Percentiles rank a stretch among this genome's conserved stretches.
Conservation (phyloP, 495 filamentous ascomycete species). For the Polyplosphaeria fusca region DNA sequence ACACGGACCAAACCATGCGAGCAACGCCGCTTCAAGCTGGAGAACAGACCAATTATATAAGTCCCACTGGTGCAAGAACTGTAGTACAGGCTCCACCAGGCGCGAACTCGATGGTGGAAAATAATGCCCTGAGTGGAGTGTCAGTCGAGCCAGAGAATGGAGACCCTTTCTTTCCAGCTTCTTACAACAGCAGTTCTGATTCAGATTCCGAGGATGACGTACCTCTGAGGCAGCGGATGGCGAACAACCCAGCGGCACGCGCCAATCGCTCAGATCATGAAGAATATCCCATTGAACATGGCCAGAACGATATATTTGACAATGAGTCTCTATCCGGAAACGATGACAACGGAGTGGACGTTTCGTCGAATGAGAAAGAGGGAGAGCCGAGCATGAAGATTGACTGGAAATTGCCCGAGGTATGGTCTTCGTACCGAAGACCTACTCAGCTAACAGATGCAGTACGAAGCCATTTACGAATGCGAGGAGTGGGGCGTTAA, state of each 20-base stretch:
- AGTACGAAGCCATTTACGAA: slow-evolving; percentile 6
- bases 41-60: no score
- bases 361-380: no score
- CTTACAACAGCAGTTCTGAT: no score
- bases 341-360: not conserved
- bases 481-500: no score
- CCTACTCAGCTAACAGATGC: not conserved
- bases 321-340: not conserved
- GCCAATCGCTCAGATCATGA: not conserved
- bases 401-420: not conserved
- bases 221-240: not conserved
- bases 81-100: no score
- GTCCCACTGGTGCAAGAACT: no score
- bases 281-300: not conserved
- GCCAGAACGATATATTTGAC: not conserved
- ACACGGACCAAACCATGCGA: no score
- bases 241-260: not conserved
- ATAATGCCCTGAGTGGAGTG: no score
- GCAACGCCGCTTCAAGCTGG: no score
- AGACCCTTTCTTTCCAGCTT: no score
- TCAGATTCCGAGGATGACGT: not conserved
- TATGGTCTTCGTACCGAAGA: not conserved
- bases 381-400: not conserved
- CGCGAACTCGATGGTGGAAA: no score
- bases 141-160: no score